Conservation (phyloP, 495 filamentous ascomycete species). For the Collariella sp. region DNA sequence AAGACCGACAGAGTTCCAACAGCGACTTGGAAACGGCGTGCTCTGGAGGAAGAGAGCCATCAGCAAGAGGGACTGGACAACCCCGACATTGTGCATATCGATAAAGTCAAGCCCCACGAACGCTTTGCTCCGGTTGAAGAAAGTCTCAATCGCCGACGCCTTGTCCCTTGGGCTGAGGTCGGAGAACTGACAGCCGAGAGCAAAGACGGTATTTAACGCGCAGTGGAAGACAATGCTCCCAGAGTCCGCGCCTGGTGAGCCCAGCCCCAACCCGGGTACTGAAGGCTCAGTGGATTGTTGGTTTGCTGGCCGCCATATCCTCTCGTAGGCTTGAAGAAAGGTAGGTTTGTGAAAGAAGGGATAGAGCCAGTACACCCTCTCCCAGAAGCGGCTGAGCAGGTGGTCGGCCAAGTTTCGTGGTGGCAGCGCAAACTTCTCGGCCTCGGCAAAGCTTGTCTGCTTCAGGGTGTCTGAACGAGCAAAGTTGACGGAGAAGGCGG, state of each 20-base stretch:
- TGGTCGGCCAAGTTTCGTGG: constrained; percentile 40
- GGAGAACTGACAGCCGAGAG: constrained; percentile 38
- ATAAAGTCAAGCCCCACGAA: constrained; percentile 40
- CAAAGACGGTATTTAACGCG: constrained; percentile 41
- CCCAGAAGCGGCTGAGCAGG: constrained; percentile 36
- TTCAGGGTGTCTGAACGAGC: neutral
- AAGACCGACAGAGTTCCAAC: constrained; percentile 42
- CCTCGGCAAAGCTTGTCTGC: constrained; percentile 2
- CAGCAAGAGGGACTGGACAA: constrained; percentile 41
- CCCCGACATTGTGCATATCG: constrained; percentile 35
- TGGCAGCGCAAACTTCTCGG: constrained; percentile 25
- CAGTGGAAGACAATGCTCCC: constrained; percentile 38
- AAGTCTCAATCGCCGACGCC: constrained; percentile 31
- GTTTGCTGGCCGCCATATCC: constrained; percentile 30
- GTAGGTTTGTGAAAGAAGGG: constrained; percentile 41
- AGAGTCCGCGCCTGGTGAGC: constrained; percentile 32
- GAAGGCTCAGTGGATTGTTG: constrained; percentile 14
- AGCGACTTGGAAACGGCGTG: constrained; percentile 38
- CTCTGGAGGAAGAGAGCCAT: constrained; percentile 39
- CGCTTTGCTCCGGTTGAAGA: constrained; percentile 38
- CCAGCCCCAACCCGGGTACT: constrained; percentile 30
- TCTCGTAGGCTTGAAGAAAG: constrained; percentile 37
- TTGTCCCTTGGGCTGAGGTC: constrained; percentile 33
- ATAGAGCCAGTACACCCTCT: constrained; percentile 35
- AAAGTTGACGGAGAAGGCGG: neutral